These are phyloP conservation scores for Peterozyma toletana DNA, from an alignment of 805 yeast genomes.

Conservation along the genomic window DNA sequence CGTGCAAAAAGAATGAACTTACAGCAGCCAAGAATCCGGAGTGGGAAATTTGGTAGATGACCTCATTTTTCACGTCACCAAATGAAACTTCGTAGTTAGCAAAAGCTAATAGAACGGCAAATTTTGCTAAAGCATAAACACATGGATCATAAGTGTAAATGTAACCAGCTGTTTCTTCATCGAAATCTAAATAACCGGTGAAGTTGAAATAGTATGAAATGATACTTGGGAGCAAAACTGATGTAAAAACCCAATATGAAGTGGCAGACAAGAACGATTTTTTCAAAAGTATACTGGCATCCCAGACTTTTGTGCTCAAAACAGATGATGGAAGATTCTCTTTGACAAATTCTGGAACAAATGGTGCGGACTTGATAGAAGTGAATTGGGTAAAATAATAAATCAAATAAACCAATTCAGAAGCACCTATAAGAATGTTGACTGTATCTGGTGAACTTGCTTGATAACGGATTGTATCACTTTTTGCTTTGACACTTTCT, in stretches of 20 bases:
- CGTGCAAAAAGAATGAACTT: constrained; percentile 24
- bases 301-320: constrained; percentile 22
- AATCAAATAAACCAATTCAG: constrained; percentile 3
- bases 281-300: constrained; percentile 26
- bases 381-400: constrained; percentile 2
- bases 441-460: constrained; percentile 5
- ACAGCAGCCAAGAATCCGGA: constrained; percentile 21
- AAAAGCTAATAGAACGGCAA: constrained; percentile 30
- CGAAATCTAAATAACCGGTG: constrained; percentile 20
- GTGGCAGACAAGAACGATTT: constrained; percentile 24
- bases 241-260: constrained; percentile 30
- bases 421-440: neutral
- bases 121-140: constrained; percentile 36
- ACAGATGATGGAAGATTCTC: constrained; percentile 17
- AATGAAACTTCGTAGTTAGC: constrained; percentile 19
- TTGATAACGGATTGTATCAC: constrained; percentile 4
- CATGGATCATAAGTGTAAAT: constrained; percentile 43
- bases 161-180: constrained; percentile 25
- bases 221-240: constrained; percentile 33
- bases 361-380: constrained; percentile 5
- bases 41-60: constrained; percentile 21
- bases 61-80: constrained; percentile 19
- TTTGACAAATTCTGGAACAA: constrained; percentile 17
- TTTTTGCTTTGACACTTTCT: constrained; percentile 3
- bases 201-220: constrained; percentile 46